phyloP scores from a whole-genome alignment of 768 basidiomycete species.

The Lanmaoa rubissima region DNA sequence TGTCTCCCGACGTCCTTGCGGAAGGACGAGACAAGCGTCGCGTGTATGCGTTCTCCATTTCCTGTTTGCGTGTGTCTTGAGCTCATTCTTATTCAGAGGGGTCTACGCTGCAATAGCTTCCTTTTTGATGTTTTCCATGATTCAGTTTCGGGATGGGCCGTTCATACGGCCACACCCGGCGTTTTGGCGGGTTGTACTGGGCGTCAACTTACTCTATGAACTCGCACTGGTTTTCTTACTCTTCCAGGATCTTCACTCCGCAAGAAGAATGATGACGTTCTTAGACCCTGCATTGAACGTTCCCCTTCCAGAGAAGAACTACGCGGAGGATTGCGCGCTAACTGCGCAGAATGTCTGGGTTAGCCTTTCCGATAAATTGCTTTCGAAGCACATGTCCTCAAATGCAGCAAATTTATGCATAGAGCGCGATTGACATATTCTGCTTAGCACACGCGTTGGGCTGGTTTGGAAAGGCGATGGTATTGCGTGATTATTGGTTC shows the following conservation, averaged over 20 bases:
- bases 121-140: slow-evolving; percentile 79
- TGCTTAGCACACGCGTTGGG: slow-evolving; percentile 82
- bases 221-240: slow-evolving; percentile 79
- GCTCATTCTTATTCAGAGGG: slow-evolving; percentile 47
- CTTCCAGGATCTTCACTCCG: slow-evolving; percentile 80
- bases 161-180: slow-evolving; percentile 87
- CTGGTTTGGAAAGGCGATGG: slow-evolving; percentile 91
- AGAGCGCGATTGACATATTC: slow-evolving; percentile 85
- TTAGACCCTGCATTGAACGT: slow-evolving; percentile 71
- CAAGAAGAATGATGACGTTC: slow-evolving; percentile 73
- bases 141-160: slow-evolving; percentile 88
- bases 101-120: slow-evolving; percentile 70
- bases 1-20: slow-evolving; percentile 77
- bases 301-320: slow-evolving; percentile 80
- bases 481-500: slow-evolving; percentile 90
- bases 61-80: background rate
- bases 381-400: background rate
- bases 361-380: slow-evolving; percentile 14
- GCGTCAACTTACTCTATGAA: slow-evolving; percentile 81
- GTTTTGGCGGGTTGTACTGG: slow-evolving; percentile 79
- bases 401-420: background rate
- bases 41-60: slow-evolving; percentile 50
- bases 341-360: slow-evolving; percentile 69
- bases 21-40: slow-evolving; percentile 81
- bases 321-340: slow-evolving; percentile 77